Evolutionary conservation across 1,284 basidiomycete species (phyloP).

Genomic region (Mycena sp.): DNA sequence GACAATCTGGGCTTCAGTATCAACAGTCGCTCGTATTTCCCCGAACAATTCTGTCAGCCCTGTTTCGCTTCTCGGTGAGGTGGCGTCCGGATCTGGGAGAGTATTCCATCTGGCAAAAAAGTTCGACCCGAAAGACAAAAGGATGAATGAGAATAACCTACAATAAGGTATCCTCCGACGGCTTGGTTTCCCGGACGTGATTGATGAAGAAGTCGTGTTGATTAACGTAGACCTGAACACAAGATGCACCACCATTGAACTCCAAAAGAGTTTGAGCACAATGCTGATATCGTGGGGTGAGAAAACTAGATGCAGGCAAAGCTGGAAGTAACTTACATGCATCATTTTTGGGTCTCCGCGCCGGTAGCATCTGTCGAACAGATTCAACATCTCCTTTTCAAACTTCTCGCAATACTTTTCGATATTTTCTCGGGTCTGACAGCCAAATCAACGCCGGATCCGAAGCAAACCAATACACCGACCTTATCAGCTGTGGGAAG

Average conservation of each 20-base stretch:
- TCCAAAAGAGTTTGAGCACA: conserved; percentile 97
- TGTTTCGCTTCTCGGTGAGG: conserved; percentile 83
- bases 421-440: conserved; percentile 86
- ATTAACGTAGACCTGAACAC: conserved; percentile 99
- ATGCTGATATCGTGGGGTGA: conserved; percentile 63
- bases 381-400: conserved; percentile 96
- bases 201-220: conserved; percentile 99
- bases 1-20: conserved; percentile 97
- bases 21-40: conserved; percentile 92
- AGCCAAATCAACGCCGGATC: conserved; percentile 5
- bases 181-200: conserved; percentile 71
- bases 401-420: conserved; percentile 98
- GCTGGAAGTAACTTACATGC: conserved; percentile 75
- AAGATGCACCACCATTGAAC: conserved; percentile 97
- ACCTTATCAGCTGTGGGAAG: conserved; percentile 85
- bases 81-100: conserved; percentile 82
- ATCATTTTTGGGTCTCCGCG: conserved; percentile 99
- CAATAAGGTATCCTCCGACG: conserved; percentile 68
- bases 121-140: conserved; percentile 24
- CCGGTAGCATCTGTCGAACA: conserved; percentile 95
- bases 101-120: conserved; percentile 74
- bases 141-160: conserved; percentile 53
- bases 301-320: conserved; percentile 22
- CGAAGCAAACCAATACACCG: conserved; percentile 7
- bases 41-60: conserved; percentile 85